A percentile compares a stretch with the other conserved stretches of the same genome.
Conservation (phyloP, 257 asterid genomes). For the Nicotiana paniculata region DNA sequence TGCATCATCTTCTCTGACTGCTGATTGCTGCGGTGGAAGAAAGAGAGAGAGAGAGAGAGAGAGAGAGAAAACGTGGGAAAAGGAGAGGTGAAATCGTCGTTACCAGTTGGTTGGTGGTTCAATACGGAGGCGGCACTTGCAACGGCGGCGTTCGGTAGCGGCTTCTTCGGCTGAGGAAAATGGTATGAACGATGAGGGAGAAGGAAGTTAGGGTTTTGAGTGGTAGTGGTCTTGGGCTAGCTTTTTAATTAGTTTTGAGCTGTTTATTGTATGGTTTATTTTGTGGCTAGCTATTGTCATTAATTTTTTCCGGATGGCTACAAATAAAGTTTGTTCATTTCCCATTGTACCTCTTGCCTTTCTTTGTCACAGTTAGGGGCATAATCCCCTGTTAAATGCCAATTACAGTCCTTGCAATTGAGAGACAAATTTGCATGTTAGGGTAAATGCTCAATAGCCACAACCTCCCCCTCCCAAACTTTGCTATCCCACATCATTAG, state of each 20-base stretch:
- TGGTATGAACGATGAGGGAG: too few relatives aligned
- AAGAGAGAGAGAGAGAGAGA: too few relatives aligned
- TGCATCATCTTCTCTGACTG: not conserved
- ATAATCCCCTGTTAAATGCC: not conserved
- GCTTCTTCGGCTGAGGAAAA: too few relatives aligned
- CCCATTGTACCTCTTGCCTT: not conserved
- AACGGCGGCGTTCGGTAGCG: too few relatives aligned
- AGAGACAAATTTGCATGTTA: not conserved
- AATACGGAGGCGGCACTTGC: too few relatives aligned
- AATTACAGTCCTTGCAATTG: not conserved
- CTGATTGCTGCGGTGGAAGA: not conserved
- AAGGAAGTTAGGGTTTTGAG: too few relatives aligned
- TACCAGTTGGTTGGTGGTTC: not conserved
- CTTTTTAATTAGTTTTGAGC: too few relatives aligned
- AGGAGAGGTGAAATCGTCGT: not conserved
- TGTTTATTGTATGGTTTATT: too few relatives aligned
- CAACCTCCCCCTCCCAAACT: not conserved
- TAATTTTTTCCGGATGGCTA: too few relatives aligned
- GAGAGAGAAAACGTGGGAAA: conserved; percentile 23
- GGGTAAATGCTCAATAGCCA: not conserved
- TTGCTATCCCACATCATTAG: too few relatives aligned
- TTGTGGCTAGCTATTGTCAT: too few relatives aligned
- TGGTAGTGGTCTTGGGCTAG: too few relatives aligned
- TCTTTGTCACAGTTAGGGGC: not conserved
- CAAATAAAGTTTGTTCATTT: not conserved